Percentiles rank a stretch among this genome's conserved stretches.
Conservation (phyloP, 2,329 filamentous ascomycete genomes). For the Claviceps paspali region DNA sequence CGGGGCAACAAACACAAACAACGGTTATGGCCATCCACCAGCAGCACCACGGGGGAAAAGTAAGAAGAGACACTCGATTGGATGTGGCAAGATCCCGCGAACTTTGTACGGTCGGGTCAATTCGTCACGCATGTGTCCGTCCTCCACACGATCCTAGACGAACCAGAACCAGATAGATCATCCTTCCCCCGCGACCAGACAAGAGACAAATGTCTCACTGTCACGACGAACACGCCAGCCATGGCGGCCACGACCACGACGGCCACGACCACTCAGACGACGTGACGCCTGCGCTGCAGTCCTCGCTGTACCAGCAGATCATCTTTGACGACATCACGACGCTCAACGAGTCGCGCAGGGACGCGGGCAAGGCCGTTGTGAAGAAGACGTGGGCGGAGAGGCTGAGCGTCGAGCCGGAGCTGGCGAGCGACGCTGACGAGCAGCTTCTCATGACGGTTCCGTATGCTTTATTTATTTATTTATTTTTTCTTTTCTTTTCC, state of each 20-base stretch:
- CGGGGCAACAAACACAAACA: too few species aligned
- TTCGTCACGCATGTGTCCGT: too few species aligned
- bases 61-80: too few species aligned
- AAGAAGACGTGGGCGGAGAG: conserved; percentile 87
- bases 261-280: conserved; percentile 84
- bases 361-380: conserved; percentile 58
- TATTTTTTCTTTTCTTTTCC: background rate
- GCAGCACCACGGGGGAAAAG: too few species aligned
- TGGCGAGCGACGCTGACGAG: conserved; percentile 78
- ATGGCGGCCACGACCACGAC: conserved; percentile 36
- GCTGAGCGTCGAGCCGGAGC: conserved; percentile 53
- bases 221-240: conserved; percentile 37
- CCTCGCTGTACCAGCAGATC: conserved; percentile 82
- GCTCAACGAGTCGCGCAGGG: conserved; percentile 60
- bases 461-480: conserved; percentile 32
- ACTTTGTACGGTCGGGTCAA: too few species aligned
- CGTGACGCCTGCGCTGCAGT: conserved; percentile 79
- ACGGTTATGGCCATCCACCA: too few species aligned
- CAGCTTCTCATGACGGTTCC: conserved; percentile 87
- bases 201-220: conserved; percentile 37
- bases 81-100: too few species aligned
- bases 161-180: too few species aligned
- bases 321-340: conserved; percentile 75
- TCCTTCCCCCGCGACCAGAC: too few species aligned
- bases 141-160: too few species aligned